Conservation (phyloP, 805 yeast species). For the Henningerozyma blattae region DNA sequence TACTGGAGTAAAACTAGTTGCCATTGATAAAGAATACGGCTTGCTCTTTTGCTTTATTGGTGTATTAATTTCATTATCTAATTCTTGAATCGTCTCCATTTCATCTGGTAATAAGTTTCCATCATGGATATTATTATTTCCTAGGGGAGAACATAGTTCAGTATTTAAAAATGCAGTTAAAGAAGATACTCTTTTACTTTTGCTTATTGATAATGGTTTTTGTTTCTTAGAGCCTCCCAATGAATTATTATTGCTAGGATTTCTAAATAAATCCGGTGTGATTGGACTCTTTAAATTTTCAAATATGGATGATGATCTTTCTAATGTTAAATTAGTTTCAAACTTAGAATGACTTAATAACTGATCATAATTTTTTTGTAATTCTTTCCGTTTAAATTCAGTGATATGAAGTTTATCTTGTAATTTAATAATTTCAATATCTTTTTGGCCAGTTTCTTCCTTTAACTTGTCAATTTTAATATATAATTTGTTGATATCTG, state of each 20-base stretch:
- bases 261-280: conserved; percentile 1
- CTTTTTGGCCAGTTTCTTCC: conserved; percentile 50
- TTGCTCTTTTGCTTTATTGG: no score
- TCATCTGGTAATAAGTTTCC: no score
- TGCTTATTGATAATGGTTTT: conserved; percentile 6
- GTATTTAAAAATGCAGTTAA: conserved; percentile 12
- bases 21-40: no score
- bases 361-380: conserved; percentile 12
- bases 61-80: no score
- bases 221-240: background rate
- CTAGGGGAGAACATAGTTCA: no score
- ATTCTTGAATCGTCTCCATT: no score
- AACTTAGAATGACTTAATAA: conserved; percentile 9
- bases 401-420: conserved; percentile 44
- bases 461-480: conserved; percentile 36
- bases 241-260: no score
- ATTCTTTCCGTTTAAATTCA: conserved; percentile 32
- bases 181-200: conserved; percentile 15
- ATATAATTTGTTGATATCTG: background rate
- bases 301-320: conserved; percentile 8
- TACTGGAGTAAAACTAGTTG: no score
- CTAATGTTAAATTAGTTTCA: conserved; percentile 3
- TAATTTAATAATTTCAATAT: conserved; percentile 47
- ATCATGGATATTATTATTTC: no score
- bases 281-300: conserved; percentile 5